Conservation (phyloP, 306 rosid genomes). For the Ochetophila trinervis region DNA sequence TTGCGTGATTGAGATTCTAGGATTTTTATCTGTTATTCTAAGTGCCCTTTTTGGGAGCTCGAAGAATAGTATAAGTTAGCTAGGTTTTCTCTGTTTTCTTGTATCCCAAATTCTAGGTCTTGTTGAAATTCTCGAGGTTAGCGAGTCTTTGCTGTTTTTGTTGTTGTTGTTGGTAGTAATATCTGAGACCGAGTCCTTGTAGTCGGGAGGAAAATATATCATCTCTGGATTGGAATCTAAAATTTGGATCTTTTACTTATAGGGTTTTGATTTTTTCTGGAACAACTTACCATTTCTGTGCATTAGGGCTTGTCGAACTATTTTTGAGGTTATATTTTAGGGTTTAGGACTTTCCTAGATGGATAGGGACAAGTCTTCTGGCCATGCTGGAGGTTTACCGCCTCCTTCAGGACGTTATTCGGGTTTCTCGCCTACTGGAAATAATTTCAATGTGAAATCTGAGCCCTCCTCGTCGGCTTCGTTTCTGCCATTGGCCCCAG, state of each 20-base stretch:
- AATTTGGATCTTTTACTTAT: slow-evolving; percentile 4
- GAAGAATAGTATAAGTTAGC: slow-evolving; percentile 13
- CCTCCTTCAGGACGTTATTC: slow-evolving; percentile 72
- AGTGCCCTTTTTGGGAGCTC: not conserved
- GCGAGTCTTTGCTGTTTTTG: not conserved
- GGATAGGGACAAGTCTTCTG: slow-evolving; percentile 74
- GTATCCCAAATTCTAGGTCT: slow-evolving; percentile 2
- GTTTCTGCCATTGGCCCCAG: slow-evolving; percentile 58
- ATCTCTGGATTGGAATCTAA: not conserved
- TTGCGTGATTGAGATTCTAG: not conserved
- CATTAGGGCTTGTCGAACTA: slow-evolving; percentile 29
- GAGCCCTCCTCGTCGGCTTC: slow-evolving; percentile 47
- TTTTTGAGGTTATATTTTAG: slow-evolving; percentile 16
- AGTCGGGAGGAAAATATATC: slow-evolving; percentile 8
- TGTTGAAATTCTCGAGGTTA: not conserved
- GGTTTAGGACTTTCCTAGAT: slow-evolving; percentile 30
- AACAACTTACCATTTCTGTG: slow-evolving; percentile 16
- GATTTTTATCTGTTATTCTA: not conserved
- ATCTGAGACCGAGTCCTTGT: slow-evolving; percentile 2
- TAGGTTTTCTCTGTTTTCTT: slow-evolving; percentile 9
- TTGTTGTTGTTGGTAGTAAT: not conserved
- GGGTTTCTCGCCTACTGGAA: slow-evolving; percentile 47
- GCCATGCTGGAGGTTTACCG: slow-evolving; percentile 63
- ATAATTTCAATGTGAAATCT: slow-evolving; percentile 58
- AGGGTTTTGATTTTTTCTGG: slow-evolving; percentile 5